Conservation (phyloP, 805 yeast genomes). For the Yamadazyma sp. region DNA sequence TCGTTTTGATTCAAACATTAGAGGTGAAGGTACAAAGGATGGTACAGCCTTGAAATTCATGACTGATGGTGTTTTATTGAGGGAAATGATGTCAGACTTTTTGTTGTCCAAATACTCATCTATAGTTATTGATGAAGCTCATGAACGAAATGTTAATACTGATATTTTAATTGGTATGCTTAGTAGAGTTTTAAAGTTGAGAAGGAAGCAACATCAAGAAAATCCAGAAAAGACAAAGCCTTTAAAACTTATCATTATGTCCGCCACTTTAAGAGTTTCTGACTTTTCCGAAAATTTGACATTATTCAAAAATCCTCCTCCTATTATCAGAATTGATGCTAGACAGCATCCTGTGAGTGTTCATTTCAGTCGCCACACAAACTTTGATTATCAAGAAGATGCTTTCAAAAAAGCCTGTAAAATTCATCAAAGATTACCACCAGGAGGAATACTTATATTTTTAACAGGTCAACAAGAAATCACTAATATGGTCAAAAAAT, state of each 20-base stretch:
- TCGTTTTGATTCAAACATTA: slow-evolving; percentile 70
- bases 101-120: slow-evolving; percentile 78
- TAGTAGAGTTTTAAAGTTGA: slow-evolving; percentile 75
- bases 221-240: slow-evolving; percentile 53
- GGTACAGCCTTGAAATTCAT: slow-evolving; percentile 78
- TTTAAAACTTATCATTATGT: slow-evolving; percentile 86
- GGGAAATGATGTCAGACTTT: slow-evolving; percentile 92
- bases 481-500: slow-evolving; percentile 62
- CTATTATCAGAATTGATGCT: slow-evolving; percentile 84
- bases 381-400: slow-evolving; percentile 77
- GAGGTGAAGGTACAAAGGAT: slow-evolving; percentile 40
- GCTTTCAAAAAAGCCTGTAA: slow-evolving; percentile 81
- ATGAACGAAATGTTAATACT: slow-evolving; percentile 93
- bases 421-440: slow-evolving; percentile 82
- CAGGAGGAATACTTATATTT: slow-evolving; percentile 90
- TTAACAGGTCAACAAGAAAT: slow-evolving; percentile 96
- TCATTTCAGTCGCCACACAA: slow-evolving; percentile 83
- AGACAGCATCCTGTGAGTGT: slow-evolving; percentile 91
- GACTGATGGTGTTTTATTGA: slow-evolving; percentile 91
- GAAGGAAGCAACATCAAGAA: slow-evolving; percentile 50
- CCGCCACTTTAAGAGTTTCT: slow-evolving; percentile 91
- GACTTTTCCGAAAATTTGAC: slow-evolving; percentile 83
- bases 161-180: slow-evolving; percentile 94
- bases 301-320: slow-evolving; percentile 74
- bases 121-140: slow-evolving; percentile 94